Evolutionary conservation across 441 rosid genomes (phyloP).

Genomic region (Erodium trifolium): DNA sequence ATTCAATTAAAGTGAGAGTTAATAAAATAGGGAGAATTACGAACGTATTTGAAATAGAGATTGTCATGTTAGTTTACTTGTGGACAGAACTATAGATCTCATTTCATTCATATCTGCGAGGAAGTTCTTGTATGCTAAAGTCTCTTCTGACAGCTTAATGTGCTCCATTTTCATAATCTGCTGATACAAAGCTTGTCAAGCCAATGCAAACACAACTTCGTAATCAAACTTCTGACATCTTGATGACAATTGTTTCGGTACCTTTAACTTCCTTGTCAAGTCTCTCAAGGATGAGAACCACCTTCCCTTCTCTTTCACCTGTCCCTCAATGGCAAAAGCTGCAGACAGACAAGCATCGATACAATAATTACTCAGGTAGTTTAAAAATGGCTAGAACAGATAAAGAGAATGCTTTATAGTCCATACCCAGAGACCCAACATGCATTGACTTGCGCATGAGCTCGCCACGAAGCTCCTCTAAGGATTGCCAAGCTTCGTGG

Average conservation of each 20-base stretch:
- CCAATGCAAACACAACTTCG: neutral
- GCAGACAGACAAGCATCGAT: slow-evolving; percentile 20
- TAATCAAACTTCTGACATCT: neutral
- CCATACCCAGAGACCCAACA: slow-evolving; percentile 88
- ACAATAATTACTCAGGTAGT: slow-evolving; percentile 4
- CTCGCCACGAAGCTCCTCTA: slow-evolving; percentile 67
- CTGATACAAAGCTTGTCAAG: slow-evolving; percentile 14
- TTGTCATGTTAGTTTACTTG: slow-evolving; percentile 33
- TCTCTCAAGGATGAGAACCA: slow-evolving; percentile 91
- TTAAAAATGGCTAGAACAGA: neutral
- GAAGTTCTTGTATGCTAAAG: slow-evolving; percentile 45
- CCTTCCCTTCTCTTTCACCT: slow-evolving; percentile 87
- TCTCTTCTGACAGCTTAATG: slow-evolving; percentile 66
- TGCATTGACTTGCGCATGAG: slow-evolving; percentile 99
- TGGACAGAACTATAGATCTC: slow-evolving; percentile 40
- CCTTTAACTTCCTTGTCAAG: slow-evolving; percentile 81
- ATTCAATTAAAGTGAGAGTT: slow-evolving; percentile 18
- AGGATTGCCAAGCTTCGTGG: slow-evolving; percentile 63
- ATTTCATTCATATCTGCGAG: slow-evolving; percentile 42
- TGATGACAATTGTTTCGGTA: slow-evolving; percentile 18
- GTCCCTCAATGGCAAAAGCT: slow-evolving; percentile 97
- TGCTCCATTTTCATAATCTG: slow-evolving; percentile 90
- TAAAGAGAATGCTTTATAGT: neutral
- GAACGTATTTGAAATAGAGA: slow-evolving; percentile 5
- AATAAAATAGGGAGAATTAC: neutral